Base-by-base conservation (phyloP, 805 yeast species). In the Cyberlindnera mrakii region DNA sequence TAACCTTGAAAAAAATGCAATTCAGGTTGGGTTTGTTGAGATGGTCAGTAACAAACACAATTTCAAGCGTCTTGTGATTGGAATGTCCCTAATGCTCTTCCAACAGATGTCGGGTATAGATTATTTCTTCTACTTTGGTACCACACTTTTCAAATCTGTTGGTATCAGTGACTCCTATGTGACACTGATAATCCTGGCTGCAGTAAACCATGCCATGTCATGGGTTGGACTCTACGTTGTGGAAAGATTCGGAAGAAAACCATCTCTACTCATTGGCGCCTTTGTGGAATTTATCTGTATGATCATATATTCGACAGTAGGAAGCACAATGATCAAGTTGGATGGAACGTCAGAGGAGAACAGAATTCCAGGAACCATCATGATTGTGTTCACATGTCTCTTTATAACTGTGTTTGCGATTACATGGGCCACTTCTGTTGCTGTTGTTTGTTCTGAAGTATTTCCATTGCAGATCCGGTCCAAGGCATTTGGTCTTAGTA, bases 51-150 rank as follows among this genome's bases (percentile, higher is more conserved):
- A 37, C 31, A 40, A 35, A 23, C 35, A 25, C 11, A 39, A 45
- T 34, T 33, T 43, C 19, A 46, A 42, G 7, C 40, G 84, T 75
- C 60, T 80, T 19, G 37, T 77, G 27, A 67, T 77, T 48, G 87
- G 86, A 53, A 60, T 77, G 33, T 51, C 74, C 49, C 63, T 80
- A 42, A 83, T 80, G 74, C 66, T 74, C 14, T 60, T 77, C 43
- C 82, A 77, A 59, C 87, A 81, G 57, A 68, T 78, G 53, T 70
- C 78, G 29, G 88, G 88, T 47, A 72, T 79, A 42, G 81, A 81
- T 63, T 81, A 78, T 62, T 78, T 81, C 51, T 79, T 82, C 66
- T 80, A 78, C 61, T 81, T 75, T 51, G 82, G 84, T 37, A 74
- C 81, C n/a, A 63, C 74, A 10, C 71, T 81, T 45, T 80, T 82